These are phyloP conservation scores for Fomitopsis palustris DNA, from an alignment of 1,284 basidiomycete species.

Conservation along the genomic window DNA sequence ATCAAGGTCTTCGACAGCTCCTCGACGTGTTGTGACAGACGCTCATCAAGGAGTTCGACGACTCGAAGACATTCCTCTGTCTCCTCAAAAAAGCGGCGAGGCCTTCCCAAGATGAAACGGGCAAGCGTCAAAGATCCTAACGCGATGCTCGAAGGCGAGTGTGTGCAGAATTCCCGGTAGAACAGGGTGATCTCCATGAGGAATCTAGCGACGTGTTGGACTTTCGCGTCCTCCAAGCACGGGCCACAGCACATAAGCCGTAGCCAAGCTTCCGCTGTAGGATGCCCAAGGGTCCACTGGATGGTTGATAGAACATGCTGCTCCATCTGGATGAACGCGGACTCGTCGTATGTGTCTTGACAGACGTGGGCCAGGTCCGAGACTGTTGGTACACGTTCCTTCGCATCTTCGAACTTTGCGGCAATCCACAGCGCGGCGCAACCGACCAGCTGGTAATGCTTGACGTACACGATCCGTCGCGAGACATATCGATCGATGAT, in stretches of 20 bases:
- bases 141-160: slow-evolving; percentile 84
- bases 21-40: slow-evolving; percentile 82
- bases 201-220: slow-evolving; percentile 94
- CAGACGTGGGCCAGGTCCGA: slow-evolving; percentile 94
- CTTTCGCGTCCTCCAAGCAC: slow-evolving; percentile 78
- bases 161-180: slow-evolving; percentile 91
- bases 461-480: slow-evolving; percentile 96
- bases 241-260: slow-evolving; percentile 74
- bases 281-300: slow-evolving; percentile 96
- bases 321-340: slow-evolving; percentile 97
- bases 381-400: slow-evolving; percentile 95
- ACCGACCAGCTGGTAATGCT: slow-evolving; percentile 98
- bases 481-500: slow-evolving; percentile 99
- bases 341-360: slow-evolving; percentile 92
- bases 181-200: slow-evolving; percentile 98
- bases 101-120: slow-evolving; percentile 80
- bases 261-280: slow-evolving; percentile 97
- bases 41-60: slow-evolving; percentile 82
- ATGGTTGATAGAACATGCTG: slow-evolving; percentile 95
- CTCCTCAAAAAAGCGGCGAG: slow-evolving; percentile 76
- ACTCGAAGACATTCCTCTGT: slow-evolving; percentile 75
- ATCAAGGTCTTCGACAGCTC: slow-evolving; percentile 91
- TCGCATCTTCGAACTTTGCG: slow-evolving; percentile 98
- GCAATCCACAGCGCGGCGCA: slow-evolving; percentile 99
- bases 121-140: slow-evolving; percentile 86